phyloP scores from a whole-genome alignment of 192 early-diverging fungal genomes.

The Entomortierella chlamydospora region DNA sequence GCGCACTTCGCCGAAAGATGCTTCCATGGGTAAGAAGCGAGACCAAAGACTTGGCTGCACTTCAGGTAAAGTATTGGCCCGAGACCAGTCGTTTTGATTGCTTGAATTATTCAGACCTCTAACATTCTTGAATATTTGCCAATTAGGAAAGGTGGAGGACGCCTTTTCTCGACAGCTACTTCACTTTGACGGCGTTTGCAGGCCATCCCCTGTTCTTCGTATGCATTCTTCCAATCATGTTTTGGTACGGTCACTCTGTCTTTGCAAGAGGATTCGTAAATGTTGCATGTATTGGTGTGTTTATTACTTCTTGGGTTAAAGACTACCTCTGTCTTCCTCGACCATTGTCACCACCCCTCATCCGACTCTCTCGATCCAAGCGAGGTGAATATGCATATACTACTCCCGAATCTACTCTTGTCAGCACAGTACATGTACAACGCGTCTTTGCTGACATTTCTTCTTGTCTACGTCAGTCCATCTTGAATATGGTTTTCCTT shows the following conservation, averaged over 20 bases:
- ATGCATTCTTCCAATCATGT: conserved; percentile 79
- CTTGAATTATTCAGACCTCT: no score
- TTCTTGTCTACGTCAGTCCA: conserved; percentile 53
- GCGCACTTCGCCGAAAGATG: conserved; percentile 52
- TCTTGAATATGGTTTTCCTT: conserved; percentile 94
- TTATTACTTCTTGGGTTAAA: conserved; percentile 60
- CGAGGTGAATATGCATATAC: conserved; percentile 42
- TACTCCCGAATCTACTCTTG: no score
- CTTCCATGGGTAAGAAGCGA: conserved; percentile 60
- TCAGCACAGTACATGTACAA: no score
- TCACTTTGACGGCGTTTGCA: conserved; percentile 80
- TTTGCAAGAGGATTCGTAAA: conserved; percentile 65
- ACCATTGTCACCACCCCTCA: conserved; percentile 81
- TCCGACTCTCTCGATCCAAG: conserved; percentile 60
- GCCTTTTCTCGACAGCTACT: conserved; percentile 68
- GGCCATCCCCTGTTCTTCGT: conserved; percentile 92
- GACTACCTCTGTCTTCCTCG: conserved; percentile 89
- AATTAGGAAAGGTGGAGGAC: conserved; percentile 62
- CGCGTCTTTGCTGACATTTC: neutral
- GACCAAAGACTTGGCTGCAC: conserved; percentile 54
- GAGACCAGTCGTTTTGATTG: no score
- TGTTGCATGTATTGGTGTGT: conserved; percentile 47
- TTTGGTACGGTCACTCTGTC: conserved; percentile 77
- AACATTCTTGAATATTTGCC: no score
- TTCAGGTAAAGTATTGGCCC: conserved; percentile 55